Conservation (phyloP, 2,329 filamentous ascomycete genomes). For the Exophiala alcalophila region DNA sequence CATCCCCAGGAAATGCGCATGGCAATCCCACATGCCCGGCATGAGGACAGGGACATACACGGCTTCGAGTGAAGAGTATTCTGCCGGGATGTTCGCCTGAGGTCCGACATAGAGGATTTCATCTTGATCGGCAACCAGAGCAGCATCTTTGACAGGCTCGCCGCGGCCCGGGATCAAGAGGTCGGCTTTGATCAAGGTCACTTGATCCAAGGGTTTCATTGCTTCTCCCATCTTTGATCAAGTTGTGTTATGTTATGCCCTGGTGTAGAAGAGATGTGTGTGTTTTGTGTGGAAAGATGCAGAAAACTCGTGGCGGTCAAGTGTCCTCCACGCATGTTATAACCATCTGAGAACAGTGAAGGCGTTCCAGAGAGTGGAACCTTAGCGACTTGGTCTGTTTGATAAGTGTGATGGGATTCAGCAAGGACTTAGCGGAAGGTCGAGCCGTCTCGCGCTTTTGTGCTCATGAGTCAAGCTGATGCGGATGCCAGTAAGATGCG, state of each 20-base stretch:
- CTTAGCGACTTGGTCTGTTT: too few relatives aligned
- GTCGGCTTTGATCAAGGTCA: conserved; percentile 28
- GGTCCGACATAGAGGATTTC: conserved; percentile 44
- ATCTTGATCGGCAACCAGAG: conserved; percentile 39
- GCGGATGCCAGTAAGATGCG: too few relatives aligned
- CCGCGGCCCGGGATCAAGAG: conserved; percentile 49
- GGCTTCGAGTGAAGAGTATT: conserved; percentile 33
- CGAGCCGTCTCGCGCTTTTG: too few relatives aligned
- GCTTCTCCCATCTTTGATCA: neutral
- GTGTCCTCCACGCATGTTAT: too few relatives aligned
- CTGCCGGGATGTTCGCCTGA: conserved; percentile 33
- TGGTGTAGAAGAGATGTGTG: neutral
- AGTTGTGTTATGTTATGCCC: neutral
- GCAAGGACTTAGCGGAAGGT: too few relatives aligned
- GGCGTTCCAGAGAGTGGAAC: too few relatives aligned
- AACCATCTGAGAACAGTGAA: too few relatives aligned
- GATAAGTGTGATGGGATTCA: too few relatives aligned
- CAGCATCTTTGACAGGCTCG: conserved; percentile 40
- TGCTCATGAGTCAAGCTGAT: too few relatives aligned
- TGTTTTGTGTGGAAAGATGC: too few relatives aligned
- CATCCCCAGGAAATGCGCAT: conserved; percentile 47
- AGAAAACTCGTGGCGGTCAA: too few relatives aligned
- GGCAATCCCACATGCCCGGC: conserved; percentile 54
- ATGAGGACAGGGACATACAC: conserved; percentile 44
- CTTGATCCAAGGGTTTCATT: neutral